A percentile compares a stretch with the other conserved stretches of the same genome.
phyloP scores from a whole-genome alignment of 2,329 filamentous ascomycete genomes.

The Phialophora verrucosa region DNA sequence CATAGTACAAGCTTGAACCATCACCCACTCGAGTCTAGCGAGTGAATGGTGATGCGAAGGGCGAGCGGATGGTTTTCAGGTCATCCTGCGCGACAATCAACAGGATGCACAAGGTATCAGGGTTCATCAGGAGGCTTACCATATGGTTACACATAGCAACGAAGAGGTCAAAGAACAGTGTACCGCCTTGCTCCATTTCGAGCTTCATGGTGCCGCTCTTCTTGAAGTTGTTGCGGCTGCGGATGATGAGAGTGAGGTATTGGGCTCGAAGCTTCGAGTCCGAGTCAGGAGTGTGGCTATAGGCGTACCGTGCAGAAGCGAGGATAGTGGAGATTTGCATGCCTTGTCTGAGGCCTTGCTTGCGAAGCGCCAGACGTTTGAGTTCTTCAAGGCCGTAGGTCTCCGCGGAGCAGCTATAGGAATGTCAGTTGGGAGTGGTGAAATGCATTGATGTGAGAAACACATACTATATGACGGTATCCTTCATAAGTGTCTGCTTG shows the following conservation, averaged over 20 bases:
- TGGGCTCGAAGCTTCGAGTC: constrained; percentile 91
- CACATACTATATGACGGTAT: constrained; percentile 79
- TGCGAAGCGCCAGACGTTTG: constrained; percentile 81
- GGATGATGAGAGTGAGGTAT: constrained; percentile 90
- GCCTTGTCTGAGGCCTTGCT: constrained; percentile 85
- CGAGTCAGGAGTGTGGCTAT: constrained; percentile 83
- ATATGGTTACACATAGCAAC: constrained; percentile 92
- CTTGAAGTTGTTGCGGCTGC: constrained; percentile 86
- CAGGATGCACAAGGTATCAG: not conserved
- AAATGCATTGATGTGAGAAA: not conserved
- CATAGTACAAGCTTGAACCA: constrained; percentile 12
- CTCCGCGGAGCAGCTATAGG: constrained; percentile 72
- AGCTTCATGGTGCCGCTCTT: constrained; percentile 93
- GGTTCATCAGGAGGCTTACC: constrained; percentile 56
- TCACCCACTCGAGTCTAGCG: constrained; percentile 23
- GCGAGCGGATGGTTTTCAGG: constrained; percentile 39
- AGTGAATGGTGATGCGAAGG: constrained; percentile 37
- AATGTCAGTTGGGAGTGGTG: constrained; percentile 18
- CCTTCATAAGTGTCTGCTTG: constrained; percentile 76
- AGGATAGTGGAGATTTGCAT: constrained; percentile 86
- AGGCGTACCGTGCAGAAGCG: constrained; percentile 85
- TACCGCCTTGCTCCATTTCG: constrained; percentile 88
- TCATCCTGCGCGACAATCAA: constrained; percentile 38
- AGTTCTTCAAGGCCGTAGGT: constrained; percentile 83
- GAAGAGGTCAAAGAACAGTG: constrained; percentile 91